Conservation (phyloP, 1,139 yeast species). For the Trichomonascaceae sp. region DNA sequence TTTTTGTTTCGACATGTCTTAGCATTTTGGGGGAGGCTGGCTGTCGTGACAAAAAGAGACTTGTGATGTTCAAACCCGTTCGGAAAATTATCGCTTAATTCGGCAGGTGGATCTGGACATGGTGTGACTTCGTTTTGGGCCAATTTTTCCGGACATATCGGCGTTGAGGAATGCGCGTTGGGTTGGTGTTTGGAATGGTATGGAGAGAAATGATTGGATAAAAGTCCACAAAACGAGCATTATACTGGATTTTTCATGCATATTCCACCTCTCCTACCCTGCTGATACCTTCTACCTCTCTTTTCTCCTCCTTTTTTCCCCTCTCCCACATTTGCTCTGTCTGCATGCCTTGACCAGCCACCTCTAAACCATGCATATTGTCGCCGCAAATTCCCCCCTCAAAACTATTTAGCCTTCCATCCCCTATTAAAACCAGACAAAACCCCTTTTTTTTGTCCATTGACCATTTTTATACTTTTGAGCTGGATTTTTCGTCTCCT, state of each 20-base stretch:
- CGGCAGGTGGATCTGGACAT: background rate
- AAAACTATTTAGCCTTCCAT: background rate
- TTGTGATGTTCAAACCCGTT: background rate
- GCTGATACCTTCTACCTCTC: background rate
- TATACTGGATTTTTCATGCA: no score
- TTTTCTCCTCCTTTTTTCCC: background rate
- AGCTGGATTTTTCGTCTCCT: background rate
- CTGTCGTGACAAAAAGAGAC: background rate
- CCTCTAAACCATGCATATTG: background rate
- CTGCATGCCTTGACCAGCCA: background rate
- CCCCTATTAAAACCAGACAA: background rate
- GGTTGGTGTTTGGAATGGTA: no score
- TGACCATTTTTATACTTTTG: background rate
- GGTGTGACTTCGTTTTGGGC: no score
- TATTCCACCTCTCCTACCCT: no score
- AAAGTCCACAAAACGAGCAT: no score
- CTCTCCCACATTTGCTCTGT: background rate
- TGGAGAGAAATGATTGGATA: no score
- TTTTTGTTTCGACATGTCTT: background rate
- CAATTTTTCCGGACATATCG: no score
- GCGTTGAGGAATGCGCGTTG: no score
- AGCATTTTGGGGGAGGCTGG: background rate
- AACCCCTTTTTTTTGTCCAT: background rate
- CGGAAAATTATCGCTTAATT: no score
- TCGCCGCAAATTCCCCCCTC: background rate